A percentile compares a stretch with the other conserved stretches of the same genome.
phyloP scores from a whole-genome alignment of 352 stramenopile genomes.

The Peronospora belbahrii region DNA sequence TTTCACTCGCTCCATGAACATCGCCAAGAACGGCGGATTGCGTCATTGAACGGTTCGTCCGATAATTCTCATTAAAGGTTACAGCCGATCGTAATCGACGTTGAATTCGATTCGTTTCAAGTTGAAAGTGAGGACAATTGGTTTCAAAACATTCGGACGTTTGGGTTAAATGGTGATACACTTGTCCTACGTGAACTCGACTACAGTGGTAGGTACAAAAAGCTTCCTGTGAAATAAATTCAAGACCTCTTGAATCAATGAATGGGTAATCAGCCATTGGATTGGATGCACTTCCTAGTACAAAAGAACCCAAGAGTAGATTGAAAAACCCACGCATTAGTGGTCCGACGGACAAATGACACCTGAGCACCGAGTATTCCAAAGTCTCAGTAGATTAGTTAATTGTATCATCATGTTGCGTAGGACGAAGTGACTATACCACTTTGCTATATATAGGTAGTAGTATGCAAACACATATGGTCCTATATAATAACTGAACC shows the following conservation, averaged over 20 bases:
- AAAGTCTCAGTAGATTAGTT: too few species aligned
- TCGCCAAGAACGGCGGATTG: constrained; percentile 16
- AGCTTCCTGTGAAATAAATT: constrained; percentile 37
- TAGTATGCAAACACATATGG: too few species aligned
- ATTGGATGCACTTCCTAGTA: too few species aligned
- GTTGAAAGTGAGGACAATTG: constrained; percentile 22
- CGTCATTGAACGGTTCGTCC: constrained; percentile 4
- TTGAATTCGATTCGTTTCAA: constrained; percentile 4
- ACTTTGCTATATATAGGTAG: too few species aligned
- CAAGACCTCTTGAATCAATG: constrained; percentile 28
- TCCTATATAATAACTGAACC: too few species aligned
- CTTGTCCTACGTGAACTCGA: constrained; percentile 31
- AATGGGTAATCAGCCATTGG: too few species aligned
- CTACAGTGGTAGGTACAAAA: constrained; percentile 65
- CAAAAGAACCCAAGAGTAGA: too few species aligned
- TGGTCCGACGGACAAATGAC: too few species aligned
- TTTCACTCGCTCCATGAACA: constrained; percentile 27
- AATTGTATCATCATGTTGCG: too few species aligned
- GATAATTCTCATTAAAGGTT: constrained; percentile 15
- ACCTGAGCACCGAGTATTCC: too few species aligned
- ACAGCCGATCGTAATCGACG: constrained; percentile 22
- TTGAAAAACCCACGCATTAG: too few species aligned
- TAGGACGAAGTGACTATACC: too few species aligned
- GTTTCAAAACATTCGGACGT: constrained; percentile 33
- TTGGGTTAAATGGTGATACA: constrained; percentile 29